Evolutionary conservation across 352 stramenopile genomes (phyloP).

Genomic region (Phytopythium aichiense): DNA sequence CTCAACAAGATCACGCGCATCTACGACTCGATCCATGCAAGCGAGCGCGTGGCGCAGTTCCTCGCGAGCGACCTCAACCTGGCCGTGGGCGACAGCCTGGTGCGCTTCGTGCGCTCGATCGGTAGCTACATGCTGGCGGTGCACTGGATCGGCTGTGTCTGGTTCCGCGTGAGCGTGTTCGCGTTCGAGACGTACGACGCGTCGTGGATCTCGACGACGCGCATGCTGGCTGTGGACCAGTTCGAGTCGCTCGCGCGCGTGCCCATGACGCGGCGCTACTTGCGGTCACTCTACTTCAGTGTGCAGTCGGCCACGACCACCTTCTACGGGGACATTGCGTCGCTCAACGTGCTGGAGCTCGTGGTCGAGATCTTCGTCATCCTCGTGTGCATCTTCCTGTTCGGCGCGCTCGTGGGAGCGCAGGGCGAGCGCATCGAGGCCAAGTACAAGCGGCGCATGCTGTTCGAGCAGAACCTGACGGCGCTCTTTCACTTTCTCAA

Average conservation of each 20-base stretch:
- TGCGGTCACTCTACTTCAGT: slow-evolving; percentile 56
- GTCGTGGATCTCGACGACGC: slow-evolving; percentile 51
- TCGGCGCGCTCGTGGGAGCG: slow-evolving; percentile 58
- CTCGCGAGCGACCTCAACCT: slow-evolving; percentile 48
- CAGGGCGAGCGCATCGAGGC: slow-evolving; percentile 57
- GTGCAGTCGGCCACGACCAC: slow-evolving; percentile 64
- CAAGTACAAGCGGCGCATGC: slow-evolving; percentile 62
- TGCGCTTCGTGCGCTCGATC: slow-evolving; percentile 52
- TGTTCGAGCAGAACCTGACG: slow-evolving; percentile 65
- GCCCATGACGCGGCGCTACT: slow-evolving; percentile 38
- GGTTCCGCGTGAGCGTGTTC: slow-evolving; percentile 46
- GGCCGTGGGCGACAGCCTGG: slow-evolving; percentile 36
- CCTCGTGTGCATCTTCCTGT: slow-evolving; percentile 65
- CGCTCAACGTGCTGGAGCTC: slow-evolving; percentile 55
- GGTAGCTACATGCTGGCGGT: slow-evolving; percentile 43
- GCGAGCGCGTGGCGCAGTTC: slow-evolving; percentile 50
- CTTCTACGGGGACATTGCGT: slow-evolving; percentile 68
- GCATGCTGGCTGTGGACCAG: slow-evolving; percentile 47
- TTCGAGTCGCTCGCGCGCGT: slow-evolving; percentile 39
- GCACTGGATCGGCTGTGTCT: slow-evolving; percentile 72
- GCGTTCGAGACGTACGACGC: slow-evolving; percentile 39
- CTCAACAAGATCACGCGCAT: slow-evolving; percentile 60
- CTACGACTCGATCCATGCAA: slow-evolving; percentile 38
- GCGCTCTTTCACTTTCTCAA: slow-evolving; percentile 59
- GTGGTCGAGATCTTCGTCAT: slow-evolving; percentile 55